Evolutionary conservation across 2,329 filamentous ascomycete genomes (phyloP), one percentile per base, ranked within the genome.

Genomic region (Aspergillus pseudonomiae): DNA sequence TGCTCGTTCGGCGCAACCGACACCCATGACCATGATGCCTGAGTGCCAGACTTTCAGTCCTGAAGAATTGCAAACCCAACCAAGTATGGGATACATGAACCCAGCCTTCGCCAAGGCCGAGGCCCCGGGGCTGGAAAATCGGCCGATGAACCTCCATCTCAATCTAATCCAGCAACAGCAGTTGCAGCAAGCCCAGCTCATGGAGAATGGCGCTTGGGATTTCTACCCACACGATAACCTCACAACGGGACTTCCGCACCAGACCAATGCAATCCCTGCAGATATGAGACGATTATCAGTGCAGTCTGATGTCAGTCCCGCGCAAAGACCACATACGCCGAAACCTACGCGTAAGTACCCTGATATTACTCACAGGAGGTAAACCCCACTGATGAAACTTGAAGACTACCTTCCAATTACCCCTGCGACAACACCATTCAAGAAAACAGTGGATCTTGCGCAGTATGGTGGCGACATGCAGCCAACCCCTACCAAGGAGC

Each of bases 341-440:
- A 84, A 82, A 67, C 86, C 89, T 72, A 80, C 80, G 70, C 82
- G 89, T 91, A 81, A 80, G 87, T 26, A 11, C 10, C 76, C 21
- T 30, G 2, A 14, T 10, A 4, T 32, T 24, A 10, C 10, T 24
- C 46, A 11, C 56, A 26, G 24, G 30, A 9, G 3, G 26, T 24
- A 58, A 46, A 41, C 16, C 53, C 12, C 43, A 41, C 71, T 76
- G 58, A 80, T 67, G 24, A 24, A 16, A 28, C 36, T 32, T 59
- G 48, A 63, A 89, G 88, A 81, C 68, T 89, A 87, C 70, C 86
- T 87, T 67, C 89, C 89, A 62, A 85, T 89, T 53, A 92, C 90
- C 32, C 89, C 90, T 59, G 85, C 85, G 70, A 86, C 88, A 59
- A 91, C 88, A 24, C 89, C 89, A 16, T 77, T 80, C 70, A 79